Percentiles rank a stretch among this genome's conserved stretches.
Evolutionary conservation across 2,329 filamentous ascomycete genomes (phyloP).

Genomic region (Ascochyta clinopodiicola): DNA sequence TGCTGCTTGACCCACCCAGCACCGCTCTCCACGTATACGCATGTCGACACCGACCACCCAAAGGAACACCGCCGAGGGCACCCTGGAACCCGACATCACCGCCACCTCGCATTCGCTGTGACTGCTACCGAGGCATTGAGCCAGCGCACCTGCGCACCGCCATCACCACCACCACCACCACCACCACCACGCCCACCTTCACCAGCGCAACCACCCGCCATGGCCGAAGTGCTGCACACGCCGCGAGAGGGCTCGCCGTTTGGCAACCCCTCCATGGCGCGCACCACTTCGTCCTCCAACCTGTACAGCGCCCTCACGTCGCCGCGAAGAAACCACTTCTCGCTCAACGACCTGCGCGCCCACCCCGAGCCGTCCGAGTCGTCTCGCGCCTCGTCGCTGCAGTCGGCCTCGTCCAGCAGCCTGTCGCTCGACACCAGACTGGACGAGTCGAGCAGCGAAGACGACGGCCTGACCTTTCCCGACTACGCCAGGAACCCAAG

Average conservation of each 20-base stretch:
- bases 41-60: slow-evolving; percentile 39
- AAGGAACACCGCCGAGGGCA: slow-evolving; percentile 34
- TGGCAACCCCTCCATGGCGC: slow-evolving; percentile 39
- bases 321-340: slow-evolving; percentile 44
- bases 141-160: slow-evolving; percentile 9
- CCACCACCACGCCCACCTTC: too few species aligned
- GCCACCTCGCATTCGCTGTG: slow-evolving; percentile 18
- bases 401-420: slow-evolving; percentile 69
- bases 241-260: slow-evolving; percentile 43
- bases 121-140: slow-evolving; percentile 33
- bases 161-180: too few species aligned
- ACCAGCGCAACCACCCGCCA: slow-evolving; percentile 20
- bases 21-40: slow-evolving; percentile 31
- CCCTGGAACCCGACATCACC: slow-evolving; percentile 29
- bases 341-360: slow-evolving; percentile 47
- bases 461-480: slow-evolving; percentile 55
- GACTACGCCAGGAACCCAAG: slow-evolving; percentile 43
- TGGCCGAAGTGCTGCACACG: slow-evolving; percentile 49
- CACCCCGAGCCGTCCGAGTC: slow-evolving; percentile 44
- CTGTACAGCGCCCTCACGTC: slow-evolving; percentile 48
- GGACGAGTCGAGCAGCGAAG: slow-evolving; percentile 52
- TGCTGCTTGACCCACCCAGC: slow-evolving; percentile 15
- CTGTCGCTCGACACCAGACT: slow-evolving; percentile 66
- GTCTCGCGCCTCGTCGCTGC: slow-evolving; percentile 60
- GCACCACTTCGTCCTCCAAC: slow-evolving; percentile 53